Evolutionary conservation across 148 eudicot species (phyloP).

Genomic region (Chenopodium suecicum): DNA sequence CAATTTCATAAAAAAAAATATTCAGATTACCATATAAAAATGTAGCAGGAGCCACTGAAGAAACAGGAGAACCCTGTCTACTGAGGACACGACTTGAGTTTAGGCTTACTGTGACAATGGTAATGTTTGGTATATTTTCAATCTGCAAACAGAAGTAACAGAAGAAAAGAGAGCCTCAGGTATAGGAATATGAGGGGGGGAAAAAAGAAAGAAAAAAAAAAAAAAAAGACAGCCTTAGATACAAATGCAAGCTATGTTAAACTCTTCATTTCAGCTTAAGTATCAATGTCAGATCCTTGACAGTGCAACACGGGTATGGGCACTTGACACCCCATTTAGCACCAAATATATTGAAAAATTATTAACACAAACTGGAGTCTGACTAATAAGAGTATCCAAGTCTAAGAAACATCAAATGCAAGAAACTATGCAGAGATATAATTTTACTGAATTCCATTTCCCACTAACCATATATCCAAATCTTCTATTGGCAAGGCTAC

Average conservation of each 20-base stretch:
- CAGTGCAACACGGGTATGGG: background rate
- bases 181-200: no score
- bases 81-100: conserved; percentile 55
- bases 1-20: background rate
- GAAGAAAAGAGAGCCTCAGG: background rate
- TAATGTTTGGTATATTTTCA: conserved; percentile 44
- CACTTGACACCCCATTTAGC: background rate
- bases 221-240: no score
- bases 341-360: background rate
- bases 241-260: background rate
- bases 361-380: background rate
- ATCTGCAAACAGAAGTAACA: conserved; percentile 42
- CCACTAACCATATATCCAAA: conserved; percentile 73
- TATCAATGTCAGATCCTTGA: background rate
- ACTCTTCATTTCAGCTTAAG: background rate
- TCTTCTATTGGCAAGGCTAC: conserved; percentile 58
- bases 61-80: conserved; percentile 75
- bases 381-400: background rate
- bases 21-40: conserved; percentile 70
- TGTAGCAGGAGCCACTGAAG: conserved; percentile 75
- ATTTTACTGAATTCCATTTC: background rate
- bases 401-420: background rate
- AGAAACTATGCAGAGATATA: conserved; percentile 1
- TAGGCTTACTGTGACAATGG: conserved; percentile 60
- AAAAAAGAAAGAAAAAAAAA: no score